phyloP scores from a whole-genome alignment of 2,329 filamentous ascomycete species.

The Aspergillus calidoustus region DNA sequence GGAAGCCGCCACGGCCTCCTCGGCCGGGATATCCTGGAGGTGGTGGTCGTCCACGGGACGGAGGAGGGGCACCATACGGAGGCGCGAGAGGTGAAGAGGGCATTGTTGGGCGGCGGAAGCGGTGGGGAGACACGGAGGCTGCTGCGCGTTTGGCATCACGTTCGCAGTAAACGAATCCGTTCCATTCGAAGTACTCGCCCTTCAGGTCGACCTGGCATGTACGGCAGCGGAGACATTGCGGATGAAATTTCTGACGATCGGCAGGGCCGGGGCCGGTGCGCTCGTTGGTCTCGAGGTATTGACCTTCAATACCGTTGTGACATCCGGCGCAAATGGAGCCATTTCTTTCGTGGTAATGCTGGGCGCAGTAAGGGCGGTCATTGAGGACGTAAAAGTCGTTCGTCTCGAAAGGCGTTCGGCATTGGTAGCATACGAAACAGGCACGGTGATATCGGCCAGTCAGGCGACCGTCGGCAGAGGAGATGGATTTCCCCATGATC shows the following conservation, averaged over 20 bases:
- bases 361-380: conserved; percentile 86
- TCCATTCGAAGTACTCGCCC: conserved; percentile 91
- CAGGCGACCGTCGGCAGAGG: conserved; percentile 87
- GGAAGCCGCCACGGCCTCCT: conserved; percentile 23
- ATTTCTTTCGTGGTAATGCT: conserved; percentile 91
- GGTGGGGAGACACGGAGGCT: conserved; percentile 43
- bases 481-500: conserved; percentile 90
- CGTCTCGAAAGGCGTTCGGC: conserved; percentile 78
- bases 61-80: neutral
- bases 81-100: conserved; percentile 41
- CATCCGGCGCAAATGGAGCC: conserved; percentile 82
- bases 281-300: conserved; percentile 82
- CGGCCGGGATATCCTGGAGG: conserved; percentile 32
- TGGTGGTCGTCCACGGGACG: conserved; percentile 27
- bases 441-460: conserved; percentile 94
- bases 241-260: conserved; percentile 75
- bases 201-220: conserved; percentile 72
- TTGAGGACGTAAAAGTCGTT: conserved; percentile 90
- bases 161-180: conserved; percentile 81
- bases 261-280: conserved; percentile 36
- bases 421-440: conserved; percentile 91
- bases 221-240: conserved; percentile 81
- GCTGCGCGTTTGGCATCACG: conserved; percentile 73
- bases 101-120: conserved; percentile 38
- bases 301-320: conserved; percentile 85